Base-by-base conservation (phyloP, 768 basidiomycete genomes). In the Hydnomerulius pinastri region DNA sequence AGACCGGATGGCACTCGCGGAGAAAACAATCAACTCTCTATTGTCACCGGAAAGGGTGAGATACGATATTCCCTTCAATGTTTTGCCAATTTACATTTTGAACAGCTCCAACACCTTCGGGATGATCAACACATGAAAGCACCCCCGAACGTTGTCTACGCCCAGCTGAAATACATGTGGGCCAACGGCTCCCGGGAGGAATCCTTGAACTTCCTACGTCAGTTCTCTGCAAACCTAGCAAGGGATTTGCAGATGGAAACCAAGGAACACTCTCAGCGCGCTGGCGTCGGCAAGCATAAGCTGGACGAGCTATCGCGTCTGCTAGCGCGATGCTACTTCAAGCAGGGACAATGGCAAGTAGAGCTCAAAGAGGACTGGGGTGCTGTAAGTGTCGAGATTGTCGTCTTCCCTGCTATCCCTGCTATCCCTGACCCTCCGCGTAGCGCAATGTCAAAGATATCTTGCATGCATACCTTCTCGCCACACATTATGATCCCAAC, bases 141-240 rank as follows among this genome's bases (percentile, higher is more conserved):
- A 0, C 92, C 97, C 6, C 96, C 95, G 1, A 86, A 93, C 55
- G 95, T 99, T 47, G 90, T 98, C 17, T 98, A 98, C 64, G 90
- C 96, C 7, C 93, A 95, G 59, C 76, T 98, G 54, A 97, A 98
- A 65, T 94, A 85, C 67, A 89, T 92, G 76, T 99, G 97, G 97
- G 93, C 92, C 2, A 85, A 77, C 23, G 92, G 88, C 2, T 80
- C 83, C 4, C 80, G 81, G 32, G 81, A 88, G 44, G 85, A 92
- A 48, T 92, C 87, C 46, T 72, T 98, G n/a, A 73, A 70, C 11
- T 92, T 90, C 74, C 78, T 98, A 24, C 85, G 86, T 35, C 79
- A 85, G 46, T 98, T 98, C 65, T 86, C 92, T 12, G 63, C 74
- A n/a, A 86, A 78, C 61, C 76, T 98, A 6, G 76, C 85, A 0